A percentile compares a stretch with the other conserved stretches of the same genome.
These are phyloP conservation scores for Claviceps sp. DNA, from an alignment of 2,329 filamentous ascomycete genomes.

Conservation along the genomic window DNA sequence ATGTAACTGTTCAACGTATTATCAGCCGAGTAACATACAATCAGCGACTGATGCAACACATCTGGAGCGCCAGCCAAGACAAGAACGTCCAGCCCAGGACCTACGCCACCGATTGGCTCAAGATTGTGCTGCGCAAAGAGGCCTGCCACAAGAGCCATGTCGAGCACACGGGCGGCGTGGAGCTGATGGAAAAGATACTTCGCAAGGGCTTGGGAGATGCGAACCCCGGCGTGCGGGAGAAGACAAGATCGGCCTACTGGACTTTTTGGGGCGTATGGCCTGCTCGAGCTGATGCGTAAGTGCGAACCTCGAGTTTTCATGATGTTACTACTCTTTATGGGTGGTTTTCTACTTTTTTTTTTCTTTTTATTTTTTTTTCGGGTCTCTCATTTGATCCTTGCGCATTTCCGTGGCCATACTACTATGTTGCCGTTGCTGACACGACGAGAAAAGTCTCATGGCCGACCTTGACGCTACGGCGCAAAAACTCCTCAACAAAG, in stretches of 20 bases:
- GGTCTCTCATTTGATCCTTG: not conserved
- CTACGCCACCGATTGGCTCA: slow-evolving; percentile 71
- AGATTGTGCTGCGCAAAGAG: slow-evolving; percentile 67
- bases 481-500: slow-evolving; percentile 67
- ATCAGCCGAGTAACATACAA: slow-evolving; percentile 71
- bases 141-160: slow-evolving; percentile 65
- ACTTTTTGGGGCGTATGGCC: slow-evolving; percentile 66
- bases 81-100: slow-evolving; percentile 83
- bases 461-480: slow-evolving; percentile 63
- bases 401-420: too few species aligned
- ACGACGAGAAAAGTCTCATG: slow-evolving; percentile 48
- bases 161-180: slow-evolving; percentile 73
- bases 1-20: slow-evolving; percentile 66
- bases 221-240: slow-evolving; percentile 80
- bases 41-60: slow-evolving; percentile 69
- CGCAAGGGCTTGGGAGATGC: slow-evolving; percentile 80
- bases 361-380: too few species aligned
- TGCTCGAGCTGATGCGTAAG: slow-evolving; percentile 58
- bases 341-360: not conserved
- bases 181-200: slow-evolving; percentile 75
- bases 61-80: slow-evolving; percentile 72
- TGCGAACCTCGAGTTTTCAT: slow-evolving; percentile 7
- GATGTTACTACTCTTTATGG: too few species aligned
- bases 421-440: slow-evolving; percentile 10
- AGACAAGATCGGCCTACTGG: slow-evolving; percentile 80